Evolutionary conservation across 2,329 filamentous ascomycete genomes (phyloP), one percentile per base, ranked within the genome.

Genomic region (Diplodia mutila): DNA sequence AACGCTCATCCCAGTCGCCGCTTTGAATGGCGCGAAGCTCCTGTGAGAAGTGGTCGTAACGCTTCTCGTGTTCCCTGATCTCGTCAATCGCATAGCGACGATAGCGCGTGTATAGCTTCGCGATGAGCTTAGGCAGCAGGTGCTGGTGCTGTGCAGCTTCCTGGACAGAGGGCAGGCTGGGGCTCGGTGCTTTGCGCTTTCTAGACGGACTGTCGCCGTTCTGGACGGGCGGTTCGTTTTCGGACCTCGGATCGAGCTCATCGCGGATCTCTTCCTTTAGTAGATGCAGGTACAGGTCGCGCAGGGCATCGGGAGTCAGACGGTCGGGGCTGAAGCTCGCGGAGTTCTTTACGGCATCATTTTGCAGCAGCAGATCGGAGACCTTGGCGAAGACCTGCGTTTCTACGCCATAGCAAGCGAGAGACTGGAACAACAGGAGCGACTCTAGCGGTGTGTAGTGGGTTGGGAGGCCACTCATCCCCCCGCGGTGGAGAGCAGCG

Each of bases 371-470:
- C 69, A 90, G 81, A 71, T 91, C 86, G 68, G 93, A 93, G 70
- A 95, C 91, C 72, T 85, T 85, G 74, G 82, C 81, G 81, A 96
- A 95, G 76, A 86, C 88, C 69, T 84, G 78, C 64, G 87, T 82
- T 71, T 88, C 86, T 71, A 89, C 83, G 75, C 91, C 91, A 79
- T 91, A 85, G 72, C 84, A 83, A 72, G 89, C 85, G 71, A 96
- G 85, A 69, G 90, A 90, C 80, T 94, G 92, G 82, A 95, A 94
- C 75, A 97, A 86, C 72, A 95, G 87, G 70, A 96, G 86, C 76
- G 90, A 91, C 85, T 97, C 93, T 83, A 96, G 91, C 73, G 90
- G 87, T 76, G 92, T 94, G 81, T 95, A 94, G 75, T 85, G 84
- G 76, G 87, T 85, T 79, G 84, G 76, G 78, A 83, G 83, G 81